Evolutionary conservation across 306 rosid genomes (phyloP).

Genomic region (Acacia acuminata): DNA sequence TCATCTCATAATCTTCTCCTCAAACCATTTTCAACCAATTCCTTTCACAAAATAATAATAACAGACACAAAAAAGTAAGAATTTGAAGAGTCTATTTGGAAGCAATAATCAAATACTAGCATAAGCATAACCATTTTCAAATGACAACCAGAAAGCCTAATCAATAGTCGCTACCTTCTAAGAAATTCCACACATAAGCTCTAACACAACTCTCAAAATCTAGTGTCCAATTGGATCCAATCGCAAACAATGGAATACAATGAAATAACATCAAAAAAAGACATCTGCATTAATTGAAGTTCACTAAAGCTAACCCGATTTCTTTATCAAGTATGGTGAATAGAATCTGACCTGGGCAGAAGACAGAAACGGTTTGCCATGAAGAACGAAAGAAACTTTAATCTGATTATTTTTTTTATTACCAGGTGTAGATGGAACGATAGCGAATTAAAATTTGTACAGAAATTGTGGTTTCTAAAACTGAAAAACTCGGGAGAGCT

Average conservation of each 20-base stretch:
- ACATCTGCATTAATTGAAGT: conserved; percentile 6
- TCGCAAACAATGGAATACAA: conserved; percentile 30
- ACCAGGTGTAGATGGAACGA: background rate
- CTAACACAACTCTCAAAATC: conserved; percentile 24
- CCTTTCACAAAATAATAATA: background rate
- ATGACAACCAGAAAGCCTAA: background rate
- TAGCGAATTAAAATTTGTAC: conserved; percentile 13
- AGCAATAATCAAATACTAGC: background rate
- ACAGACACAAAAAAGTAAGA: background rate
- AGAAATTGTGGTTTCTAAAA: conserved; percentile 19
- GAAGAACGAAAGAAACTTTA: conserved; percentile 44
- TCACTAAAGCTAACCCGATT: conserved; percentile 12
- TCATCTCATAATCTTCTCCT: conserved; percentile 1
- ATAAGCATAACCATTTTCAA: background rate
- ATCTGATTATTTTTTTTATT: conserved; percentile 11
- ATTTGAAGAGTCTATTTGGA: background rate
- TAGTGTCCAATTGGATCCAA: conserved; percentile 48
- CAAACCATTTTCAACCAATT: background rate
- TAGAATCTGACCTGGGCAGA: conserved; percentile 56
- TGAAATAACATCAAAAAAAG: background rate
- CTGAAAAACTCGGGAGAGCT: background rate
- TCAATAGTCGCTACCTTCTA: conserved; percentile 10
- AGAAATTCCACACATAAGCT: conserved; percentile 27
- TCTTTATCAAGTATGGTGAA: background rate
- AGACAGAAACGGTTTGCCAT: conserved; percentile 55